Conservation (phyloP, 495 filamentous ascomycete species). For the Aspergillus ostianus region DNA sequence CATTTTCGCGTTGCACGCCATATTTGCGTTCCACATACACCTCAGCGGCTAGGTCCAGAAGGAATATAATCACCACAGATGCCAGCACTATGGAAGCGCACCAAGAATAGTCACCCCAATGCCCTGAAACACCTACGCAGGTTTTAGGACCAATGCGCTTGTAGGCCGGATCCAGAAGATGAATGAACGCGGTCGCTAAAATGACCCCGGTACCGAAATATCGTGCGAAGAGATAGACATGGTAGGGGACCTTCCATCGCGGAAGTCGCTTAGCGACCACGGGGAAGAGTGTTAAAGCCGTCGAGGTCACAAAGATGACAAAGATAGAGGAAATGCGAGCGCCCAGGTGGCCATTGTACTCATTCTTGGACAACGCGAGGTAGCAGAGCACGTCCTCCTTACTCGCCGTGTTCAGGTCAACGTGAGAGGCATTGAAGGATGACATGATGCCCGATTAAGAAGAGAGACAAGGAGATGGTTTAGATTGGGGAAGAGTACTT, state of each 20-base stretch:
- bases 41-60: conserved; percentile 42
- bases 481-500: background rate
- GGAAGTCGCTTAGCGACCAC: conserved; percentile 56
- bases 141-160: conserved; percentile 47
- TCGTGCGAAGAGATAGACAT: conserved; percentile 67
- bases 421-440: conserved; percentile 31
- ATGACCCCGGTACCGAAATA: conserved; percentile 73
- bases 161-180: conserved; percentile 53
- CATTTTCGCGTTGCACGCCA: conserved; percentile 33
- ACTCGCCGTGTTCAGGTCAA: conserved; percentile 33
- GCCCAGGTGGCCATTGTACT: conserved; percentile 42
- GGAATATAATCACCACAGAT: conserved; percentile 32
- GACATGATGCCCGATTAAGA: conserved; percentile 8
- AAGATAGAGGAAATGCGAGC: conserved; percentile 42
- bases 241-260: conserved; percentile 55
- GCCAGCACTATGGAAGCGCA: conserved; percentile 35
- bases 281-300: conserved; percentile 56
- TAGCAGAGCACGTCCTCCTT: conserved; percentile 36
- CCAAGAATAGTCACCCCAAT: conserved; percentile 45
- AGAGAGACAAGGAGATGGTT: background rate
- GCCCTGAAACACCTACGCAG: conserved; percentile 50
- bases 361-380: conserved; percentile 28
- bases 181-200: conserved; percentile 65
- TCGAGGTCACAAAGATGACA: conserved; percentile 38
- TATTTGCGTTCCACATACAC: conserved; percentile 52